Conservation (phyloP, 176 grass and related monocot genomes). For the Chloris gayana region DNA sequence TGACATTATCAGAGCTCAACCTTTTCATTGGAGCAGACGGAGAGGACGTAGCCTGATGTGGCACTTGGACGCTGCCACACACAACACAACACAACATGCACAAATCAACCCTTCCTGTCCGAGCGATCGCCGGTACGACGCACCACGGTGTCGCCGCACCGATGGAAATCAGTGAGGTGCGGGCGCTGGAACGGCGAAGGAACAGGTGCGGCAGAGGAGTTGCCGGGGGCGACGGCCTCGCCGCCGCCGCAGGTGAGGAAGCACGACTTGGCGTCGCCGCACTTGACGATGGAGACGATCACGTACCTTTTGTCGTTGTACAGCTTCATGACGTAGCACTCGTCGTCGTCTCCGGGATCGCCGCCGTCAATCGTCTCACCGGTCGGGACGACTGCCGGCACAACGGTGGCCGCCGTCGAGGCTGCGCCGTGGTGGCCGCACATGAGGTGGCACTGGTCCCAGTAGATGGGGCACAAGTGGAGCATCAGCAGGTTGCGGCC, state of each 20-base stretch:
- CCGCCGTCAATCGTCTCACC: background rate
- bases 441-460: background rate
- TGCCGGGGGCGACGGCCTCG: background rate
- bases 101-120: background rate
- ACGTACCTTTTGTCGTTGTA: background rate
- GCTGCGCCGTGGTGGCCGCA: background rate
- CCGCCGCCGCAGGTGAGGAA: background rate
- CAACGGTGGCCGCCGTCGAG: background rate
- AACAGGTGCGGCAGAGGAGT: background rate
- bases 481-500: background rate
- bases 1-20: background rate
- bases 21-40: background rate
- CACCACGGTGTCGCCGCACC: background rate
- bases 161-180: background rate
- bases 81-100: background rate
- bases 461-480: background rate
- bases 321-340: slow-evolving; percentile 3
- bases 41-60: background rate
- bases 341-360: background rate
- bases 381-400: background rate
- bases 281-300: background rate
- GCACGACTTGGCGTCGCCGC: background rate
- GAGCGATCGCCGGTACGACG: background rate
- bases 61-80: background rate
- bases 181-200: background rate